These are phyloP conservation scores for Apiospora marii DNA, from an alignment of 2,329 filamentous ascomycete species.

Conservation along the genomic window DNA sequence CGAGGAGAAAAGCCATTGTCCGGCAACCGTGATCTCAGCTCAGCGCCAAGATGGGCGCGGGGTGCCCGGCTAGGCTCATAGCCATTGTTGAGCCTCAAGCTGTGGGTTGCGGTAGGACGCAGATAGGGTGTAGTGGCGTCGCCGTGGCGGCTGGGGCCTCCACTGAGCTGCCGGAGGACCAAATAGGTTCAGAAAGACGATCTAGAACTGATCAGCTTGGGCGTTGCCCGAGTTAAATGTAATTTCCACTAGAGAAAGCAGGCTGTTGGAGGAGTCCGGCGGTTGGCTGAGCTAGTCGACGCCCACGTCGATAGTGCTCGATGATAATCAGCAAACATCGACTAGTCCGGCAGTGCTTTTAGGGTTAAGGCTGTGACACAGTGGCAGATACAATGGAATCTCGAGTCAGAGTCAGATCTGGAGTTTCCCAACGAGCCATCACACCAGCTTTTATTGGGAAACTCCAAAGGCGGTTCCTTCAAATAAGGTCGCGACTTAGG, in stretches of 20 bases:
- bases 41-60: no score
- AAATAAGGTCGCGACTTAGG: background rate
- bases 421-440: background rate
- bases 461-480: background rate
- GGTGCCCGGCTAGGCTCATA: background rate
- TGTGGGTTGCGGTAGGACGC: background rate
- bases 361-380: background rate
- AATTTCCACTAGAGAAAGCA: background rate
- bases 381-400: background rate
- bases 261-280: background rate
- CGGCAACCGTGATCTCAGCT: background rate
- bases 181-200: background rate
- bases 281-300: background rate
- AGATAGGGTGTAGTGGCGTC: background rate
- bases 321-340: background rate
- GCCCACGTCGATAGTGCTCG: background rate
- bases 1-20: background rate
- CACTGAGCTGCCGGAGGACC: no score
- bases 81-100: background rate
- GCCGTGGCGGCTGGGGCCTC: background rate
- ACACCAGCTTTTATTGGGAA: background rate
- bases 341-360: background rate
- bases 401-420: background rate
- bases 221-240: background rate
- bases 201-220: background rate